phyloP scores from a whole-genome alignment of 768 basidiomycete genomes.

The Pleurotus djamor region DNA sequence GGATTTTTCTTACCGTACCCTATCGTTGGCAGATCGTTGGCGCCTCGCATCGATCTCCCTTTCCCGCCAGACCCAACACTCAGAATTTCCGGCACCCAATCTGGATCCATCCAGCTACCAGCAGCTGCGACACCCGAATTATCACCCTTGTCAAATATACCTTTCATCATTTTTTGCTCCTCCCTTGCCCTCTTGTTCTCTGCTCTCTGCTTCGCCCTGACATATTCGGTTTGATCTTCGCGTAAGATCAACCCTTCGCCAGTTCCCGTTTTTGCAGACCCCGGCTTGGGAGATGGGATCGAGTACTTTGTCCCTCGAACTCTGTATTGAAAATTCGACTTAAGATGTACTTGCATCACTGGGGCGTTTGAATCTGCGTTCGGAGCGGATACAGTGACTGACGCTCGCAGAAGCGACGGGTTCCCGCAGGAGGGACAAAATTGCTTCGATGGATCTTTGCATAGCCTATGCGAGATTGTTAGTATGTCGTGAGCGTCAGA shows the following conservation, averaged over 20 bases:
- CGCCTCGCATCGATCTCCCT: constrained; percentile 51
- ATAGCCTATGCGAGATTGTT: constrained; percentile 60
- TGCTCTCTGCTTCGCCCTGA: constrained; percentile 75
- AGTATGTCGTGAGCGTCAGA: not conserved
- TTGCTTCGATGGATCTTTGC: constrained; percentile 91
- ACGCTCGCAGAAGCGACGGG: constrained; percentile 84
- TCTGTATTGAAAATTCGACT: constrained; percentile 93
- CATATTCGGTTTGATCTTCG: constrained; percentile 90
- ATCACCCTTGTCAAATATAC: constrained; percentile 47
- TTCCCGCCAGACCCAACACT: constrained; percentile 67
- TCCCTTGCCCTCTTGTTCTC: constrained; percentile 77
- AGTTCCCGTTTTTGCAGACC: constrained; percentile 79
- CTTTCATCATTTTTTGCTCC: constrained; percentile 71
- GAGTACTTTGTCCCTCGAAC: constrained; percentile 89
- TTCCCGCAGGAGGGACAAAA: constrained; percentile 99
- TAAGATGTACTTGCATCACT: constrained; percentile 86
- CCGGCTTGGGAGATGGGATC: constrained; percentile 88
- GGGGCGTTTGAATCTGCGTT: constrained; percentile 59
- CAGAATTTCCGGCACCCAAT: constrained; percentile 87
- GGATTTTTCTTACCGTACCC: constrained; percentile 90
- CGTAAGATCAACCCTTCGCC: constrained; percentile 85
- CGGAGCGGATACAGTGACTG: constrained; percentile 80
- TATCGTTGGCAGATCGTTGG: constrained; percentile 77
- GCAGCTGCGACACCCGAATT: constrained; percentile 50
- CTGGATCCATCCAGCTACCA: constrained; percentile 93